These are phyloP conservation scores for Centella asiatica DNA, from an alignment of 129 eudicot genomes.

Conservation along the genomic window DNA sequence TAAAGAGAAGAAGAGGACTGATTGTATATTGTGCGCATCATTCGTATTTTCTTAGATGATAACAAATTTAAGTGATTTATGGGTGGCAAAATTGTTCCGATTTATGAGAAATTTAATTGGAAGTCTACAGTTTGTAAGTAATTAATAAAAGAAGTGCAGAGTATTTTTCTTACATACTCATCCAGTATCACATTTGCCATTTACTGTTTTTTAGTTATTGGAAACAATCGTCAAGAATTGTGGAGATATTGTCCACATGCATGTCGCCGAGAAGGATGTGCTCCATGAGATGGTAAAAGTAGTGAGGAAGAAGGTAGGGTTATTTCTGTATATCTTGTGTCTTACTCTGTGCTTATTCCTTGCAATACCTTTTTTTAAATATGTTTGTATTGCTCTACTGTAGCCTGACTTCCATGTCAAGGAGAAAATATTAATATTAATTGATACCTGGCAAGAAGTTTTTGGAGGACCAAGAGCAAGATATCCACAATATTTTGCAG, in stretches of 20 bases:
- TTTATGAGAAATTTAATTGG: neutral
- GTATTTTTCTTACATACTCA: neutral
- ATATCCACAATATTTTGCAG: constrained; percentile 77
- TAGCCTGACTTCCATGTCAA: constrained; percentile 87
- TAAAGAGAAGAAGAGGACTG: too few relatives aligned
- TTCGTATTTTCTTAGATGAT: too few relatives aligned
- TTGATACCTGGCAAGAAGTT: constrained; percentile 95
- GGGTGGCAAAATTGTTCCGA: neutral
- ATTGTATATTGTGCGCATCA: neutral
- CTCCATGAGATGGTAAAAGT: constrained; percentile 93
- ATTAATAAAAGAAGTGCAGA: neutral
- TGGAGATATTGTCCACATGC: constrained; percentile 85
- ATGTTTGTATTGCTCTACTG: constrained; percentile 12
- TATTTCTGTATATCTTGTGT: neutral
- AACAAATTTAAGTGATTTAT: neutral
- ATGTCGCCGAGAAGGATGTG: constrained; percentile 83
- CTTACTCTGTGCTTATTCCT: constrained; percentile 4
- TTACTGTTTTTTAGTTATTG: constrained; percentile 42
- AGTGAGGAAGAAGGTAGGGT: constrained; percentile 60
- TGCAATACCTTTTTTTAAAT: neutral
- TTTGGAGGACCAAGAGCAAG: constrained; percentile 91
- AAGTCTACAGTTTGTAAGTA: neutral
- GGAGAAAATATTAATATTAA: constrained; percentile 75
- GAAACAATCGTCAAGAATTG: constrained; percentile 88
- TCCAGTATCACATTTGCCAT: neutral